phyloP scores from a whole-genome alignment of 73 alveolate genomes.

The Paramecium sonneborni region DNA sequence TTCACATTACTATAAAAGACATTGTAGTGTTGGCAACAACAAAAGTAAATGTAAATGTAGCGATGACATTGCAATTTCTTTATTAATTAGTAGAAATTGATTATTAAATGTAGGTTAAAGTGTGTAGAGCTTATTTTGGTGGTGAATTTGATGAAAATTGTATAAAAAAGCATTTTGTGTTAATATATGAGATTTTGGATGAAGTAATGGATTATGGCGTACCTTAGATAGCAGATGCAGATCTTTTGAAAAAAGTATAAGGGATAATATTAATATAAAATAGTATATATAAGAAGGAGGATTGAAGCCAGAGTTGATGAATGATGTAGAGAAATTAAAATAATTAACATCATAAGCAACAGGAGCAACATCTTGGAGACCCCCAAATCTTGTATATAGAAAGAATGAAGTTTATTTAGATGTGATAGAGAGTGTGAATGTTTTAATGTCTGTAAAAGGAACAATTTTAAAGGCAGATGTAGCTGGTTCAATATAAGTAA shows the following conservation, averaged over 20 bases:
- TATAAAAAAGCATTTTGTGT: slow-evolving; percentile 84
- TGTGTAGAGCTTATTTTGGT: slow-evolving; percentile 88
- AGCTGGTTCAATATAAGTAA: slow-evolving; percentile 87
- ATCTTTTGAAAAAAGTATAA: slow-evolving; percentile 74
- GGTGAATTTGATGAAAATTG: slow-evolving; percentile 87
- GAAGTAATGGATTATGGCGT: slow-evolving; percentile 95
- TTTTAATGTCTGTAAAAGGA: slow-evolving; percentile 90
- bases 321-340: slow-evolving; percentile 80
- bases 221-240: slow-evolving; percentile 93
- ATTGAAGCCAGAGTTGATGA: slow-evolving; percentile 66
- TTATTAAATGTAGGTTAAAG: slow-evolving; percentile 60
- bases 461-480: slow-evolving; percentile 92
- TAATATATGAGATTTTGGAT: slow-evolving; percentile 92
- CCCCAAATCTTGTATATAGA: slow-evolving; percentile 86
- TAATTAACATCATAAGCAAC: slow-evolving; percentile 90
- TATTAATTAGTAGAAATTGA: slow-evolving; percentile 55
- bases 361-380: slow-evolving; percentile 94
- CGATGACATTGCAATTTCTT: slow-evolving; percentile 81
- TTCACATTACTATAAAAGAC: slow-evolving; percentile 84
- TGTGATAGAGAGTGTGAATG: slow-evolving; percentile 94
- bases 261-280: no score
- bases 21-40: slow-evolving; percentile 90
- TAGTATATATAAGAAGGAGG: slow-evolving; percentile 69
- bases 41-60: slow-evolving; percentile 84
- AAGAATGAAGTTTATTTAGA: slow-evolving; percentile 96